Evolutionary conservation across 2,329 filamentous ascomycete genomes (phyloP), one percentile per base, ranked within the genome.

Genomic region (Penicillium crustosum): DNA sequence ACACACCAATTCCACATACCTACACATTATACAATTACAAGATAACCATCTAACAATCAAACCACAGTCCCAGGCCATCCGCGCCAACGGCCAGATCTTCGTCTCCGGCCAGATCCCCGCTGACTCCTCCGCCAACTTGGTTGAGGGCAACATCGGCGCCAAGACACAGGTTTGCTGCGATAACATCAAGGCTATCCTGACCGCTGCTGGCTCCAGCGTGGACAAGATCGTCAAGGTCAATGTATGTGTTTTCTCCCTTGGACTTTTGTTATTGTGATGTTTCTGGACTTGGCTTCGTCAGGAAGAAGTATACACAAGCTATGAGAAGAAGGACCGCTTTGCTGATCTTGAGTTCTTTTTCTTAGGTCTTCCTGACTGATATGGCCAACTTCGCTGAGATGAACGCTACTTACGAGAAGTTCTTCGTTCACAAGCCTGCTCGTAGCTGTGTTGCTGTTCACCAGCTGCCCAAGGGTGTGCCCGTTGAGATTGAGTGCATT

Each of bases 331-430:
- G 31, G 31, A 33, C 31, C 25, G 7, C 5, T 36, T 33, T 50
- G 38, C 56, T 36, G 41, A 52, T 44, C 4, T 48, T n/a, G 13
- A 23, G 35, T 35, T n/a, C 13, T 29, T 10, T 31, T 15, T 27
- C 31, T 41, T 31, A 79, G 77, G 89, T 96, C 72, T 97, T 97
- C 83, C 80, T 97, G 61, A 88, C 89, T 50, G 89, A 95, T 77
- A 97, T 97, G 93, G 85, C 83, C 62, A 83, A 94, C 78, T 97
- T 97, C 73, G 87, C 84, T 49, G 85, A 87, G 72, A 90, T 91
- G 86, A 92, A 91, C 75, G 82, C 82, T 66, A 82, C 88, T 49
- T 91, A 90, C 70, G 83, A 83, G 70, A 84, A 87, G 74, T 89
- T 86, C 79, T 91, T 90, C 77, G 67, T 71, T 27, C 83, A 86